phyloP scores from a whole-genome alignment of 1,284 basidiomycete genomes.

The Flammula alnicola region DNA sequence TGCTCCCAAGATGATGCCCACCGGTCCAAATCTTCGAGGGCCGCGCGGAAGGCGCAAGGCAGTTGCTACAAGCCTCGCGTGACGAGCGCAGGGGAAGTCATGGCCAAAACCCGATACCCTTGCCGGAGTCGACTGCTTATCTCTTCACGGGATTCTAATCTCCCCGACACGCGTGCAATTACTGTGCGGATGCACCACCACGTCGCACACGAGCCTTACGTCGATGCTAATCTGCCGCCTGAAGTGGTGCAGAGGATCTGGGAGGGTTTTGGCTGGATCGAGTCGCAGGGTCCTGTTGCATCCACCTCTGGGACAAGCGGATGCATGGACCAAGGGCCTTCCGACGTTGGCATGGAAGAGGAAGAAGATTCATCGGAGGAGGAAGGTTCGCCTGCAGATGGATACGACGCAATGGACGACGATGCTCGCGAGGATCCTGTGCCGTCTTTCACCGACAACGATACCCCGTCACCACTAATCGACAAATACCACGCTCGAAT shows the following conservation, averaged over 20 bases:
- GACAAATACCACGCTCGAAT: constrained; percentile 30
- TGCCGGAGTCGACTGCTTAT: constrained; percentile 49
- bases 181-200: constrained; percentile 50
- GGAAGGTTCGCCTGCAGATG: constrained; percentile 1
- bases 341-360: constrained; percentile 7
- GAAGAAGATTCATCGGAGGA: constrained; percentile 5
- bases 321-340: neutral
- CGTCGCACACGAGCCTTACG: constrained; percentile 45
- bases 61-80: constrained; percentile 36
- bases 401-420: constrained; percentile 6
- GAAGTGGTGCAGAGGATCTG: constrained; percentile 39
- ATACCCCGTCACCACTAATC: constrained; percentile 1
- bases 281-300: neutral
- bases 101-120: constrained; percentile 45
- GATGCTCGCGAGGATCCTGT: neutral
- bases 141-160: constrained; percentile 39
- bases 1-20: constrained; percentile 51
- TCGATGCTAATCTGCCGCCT: constrained; percentile 39
- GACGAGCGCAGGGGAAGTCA: constrained; percentile 39
- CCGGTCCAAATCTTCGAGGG: constrained; percentile 40
- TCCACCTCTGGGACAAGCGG: neutral
- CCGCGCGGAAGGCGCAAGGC: constrained; percentile 29
- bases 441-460: constrained; percentile 6
- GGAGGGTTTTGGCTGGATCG: constrained; percentile 33
- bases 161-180: constrained; percentile 33